Conservation (phyloP, 1,139 yeast genomes). For the Saccharomyces hybrid region DNA sequence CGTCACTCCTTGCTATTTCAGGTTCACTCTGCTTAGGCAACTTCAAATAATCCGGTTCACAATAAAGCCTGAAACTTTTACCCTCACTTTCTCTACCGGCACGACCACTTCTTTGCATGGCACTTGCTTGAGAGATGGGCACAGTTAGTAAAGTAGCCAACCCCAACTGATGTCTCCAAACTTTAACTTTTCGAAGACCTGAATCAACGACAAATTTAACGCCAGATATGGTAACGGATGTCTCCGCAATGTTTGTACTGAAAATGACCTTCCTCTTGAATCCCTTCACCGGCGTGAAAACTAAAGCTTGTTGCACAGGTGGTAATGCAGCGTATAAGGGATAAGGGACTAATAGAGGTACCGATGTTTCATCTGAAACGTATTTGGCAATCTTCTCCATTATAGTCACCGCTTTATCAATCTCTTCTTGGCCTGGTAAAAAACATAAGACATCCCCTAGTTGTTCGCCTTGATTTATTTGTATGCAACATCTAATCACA, state of each 20-base stretch:
- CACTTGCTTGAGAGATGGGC: conserved; percentile 90
- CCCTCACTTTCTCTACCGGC: conserved; percentile 97
- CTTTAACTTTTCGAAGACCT: conserved; percentile 85
- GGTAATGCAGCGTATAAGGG: conserved; percentile 93
- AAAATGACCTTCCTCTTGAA: conserved; percentile 65
- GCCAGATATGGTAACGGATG: conserved; percentile 92
- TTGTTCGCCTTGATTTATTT: conserved; percentile 69
- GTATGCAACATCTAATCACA: conserved; percentile 64
- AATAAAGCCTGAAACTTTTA: conserved; percentile 76
- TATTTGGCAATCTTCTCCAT: conserved; percentile 45
- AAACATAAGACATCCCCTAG: conserved; percentile 87
- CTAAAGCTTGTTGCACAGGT: conserved; percentile 70
- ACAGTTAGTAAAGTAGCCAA: conserved; percentile 84
- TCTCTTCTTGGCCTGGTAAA: conserved; percentile 94
- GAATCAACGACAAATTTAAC: conserved; percentile 87
- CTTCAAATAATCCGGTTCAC: conserved; percentile 56
- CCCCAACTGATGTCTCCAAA: conserved; percentile 89
- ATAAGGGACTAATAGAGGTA: conserved; percentile 65
- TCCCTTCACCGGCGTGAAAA: conserved; percentile 54
- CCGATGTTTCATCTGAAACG: conserved; percentile 37
- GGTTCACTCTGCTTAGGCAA: conserved; percentile 82
- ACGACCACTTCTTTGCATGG: conserved; percentile 93
- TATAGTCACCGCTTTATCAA: conserved; percentile 70
- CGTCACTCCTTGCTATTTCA: conserved; percentile 80
- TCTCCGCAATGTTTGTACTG: conserved; percentile 95